Conservation (phyloP, 2,329 filamentous ascomycete genomes). For the Penicillium frequentans region DNA sequence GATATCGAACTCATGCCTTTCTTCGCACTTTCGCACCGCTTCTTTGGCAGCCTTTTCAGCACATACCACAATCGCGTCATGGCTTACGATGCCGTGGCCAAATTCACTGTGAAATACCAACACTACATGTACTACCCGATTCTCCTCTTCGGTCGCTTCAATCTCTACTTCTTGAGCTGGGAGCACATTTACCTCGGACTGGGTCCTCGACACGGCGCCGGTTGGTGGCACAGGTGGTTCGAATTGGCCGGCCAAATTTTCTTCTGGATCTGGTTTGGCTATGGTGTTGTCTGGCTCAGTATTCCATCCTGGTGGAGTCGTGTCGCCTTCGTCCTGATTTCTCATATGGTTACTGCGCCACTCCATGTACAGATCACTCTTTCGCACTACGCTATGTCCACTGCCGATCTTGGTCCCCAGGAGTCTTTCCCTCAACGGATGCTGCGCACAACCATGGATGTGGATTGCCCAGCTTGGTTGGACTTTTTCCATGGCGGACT, state of each 20-base stretch:
- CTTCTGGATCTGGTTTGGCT: constrained; percentile 86
- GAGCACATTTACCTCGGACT: constrained; percentile 67
- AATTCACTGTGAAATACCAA: constrained; percentile 67
- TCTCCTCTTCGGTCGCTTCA: constrained; percentile 78
- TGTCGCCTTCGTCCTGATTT: constrained; percentile 72
- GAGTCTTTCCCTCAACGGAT: constrained; percentile 88
- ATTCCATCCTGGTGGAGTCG: constrained; percentile 68
- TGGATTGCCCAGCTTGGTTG: constrained; percentile 81
- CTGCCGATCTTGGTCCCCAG: constrained; percentile 73
- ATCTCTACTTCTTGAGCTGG: constrained; percentile 82
- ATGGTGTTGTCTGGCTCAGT: constrained; percentile 68
- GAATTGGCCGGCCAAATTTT: constrained; percentile 71
- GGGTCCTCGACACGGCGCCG: constrained; percentile 70
- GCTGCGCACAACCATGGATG: constrained; percentile 88
- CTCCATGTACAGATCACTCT: constrained; percentile 86
- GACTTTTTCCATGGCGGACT: constrained; percentile 85
- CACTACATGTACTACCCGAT: constrained; percentile 79
- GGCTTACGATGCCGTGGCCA: constrained; percentile 71
- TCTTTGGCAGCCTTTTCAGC: constrained; percentile 68
- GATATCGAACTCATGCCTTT: constrained; percentile 89
- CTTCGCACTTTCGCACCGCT: constrained; percentile 82
- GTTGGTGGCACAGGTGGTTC: constrained; percentile 77
- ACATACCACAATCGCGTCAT: constrained; percentile 80
- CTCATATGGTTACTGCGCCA: constrained; percentile 75
- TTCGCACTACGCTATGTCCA: constrained; percentile 92